A percentile compares a stretch with the other conserved stretches of the same genome.
These are phyloP conservation scores for Colletotrichum orchidophilum DNA, from an alignment of 2,329 filamentous ascomycete genomes.

Conservation along the genomic window DNA sequence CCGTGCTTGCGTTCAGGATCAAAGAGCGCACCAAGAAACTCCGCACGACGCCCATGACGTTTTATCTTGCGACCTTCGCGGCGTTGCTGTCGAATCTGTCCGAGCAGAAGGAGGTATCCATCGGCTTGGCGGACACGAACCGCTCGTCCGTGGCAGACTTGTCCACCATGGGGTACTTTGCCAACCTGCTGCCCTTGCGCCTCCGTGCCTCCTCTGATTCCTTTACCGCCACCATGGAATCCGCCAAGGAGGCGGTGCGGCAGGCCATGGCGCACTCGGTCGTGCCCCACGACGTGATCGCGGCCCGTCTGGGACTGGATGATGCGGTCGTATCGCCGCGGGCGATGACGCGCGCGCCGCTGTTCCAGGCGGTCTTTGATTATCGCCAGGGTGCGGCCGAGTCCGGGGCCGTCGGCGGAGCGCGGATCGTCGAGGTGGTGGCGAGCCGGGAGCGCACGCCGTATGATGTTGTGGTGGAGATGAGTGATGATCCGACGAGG, in stretches of 20 bases:
- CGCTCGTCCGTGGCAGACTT: slow-evolving; percentile 45
- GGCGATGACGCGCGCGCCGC: slow-evolving; percentile 38
- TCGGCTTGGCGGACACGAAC: slow-evolving; percentile 60
- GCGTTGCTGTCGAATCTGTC: neutral
- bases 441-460: neutral
- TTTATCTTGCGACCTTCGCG: slow-evolving; percentile 52
- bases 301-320: slow-evolving; percentile 48
- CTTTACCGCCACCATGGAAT: slow-evolving; percentile 36
- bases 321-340: too few relatives aligned
- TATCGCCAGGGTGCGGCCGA: slow-evolving; percentile 42
- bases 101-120: slow-evolving; percentile 46
- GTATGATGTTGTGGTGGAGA: slow-evolving; percentile 3
- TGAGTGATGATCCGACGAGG: neutral
- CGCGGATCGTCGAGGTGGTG: neutral
- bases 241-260: slow-evolving; percentile 40
- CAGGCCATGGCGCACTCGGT: slow-evolving; percentile 51
- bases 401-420: slow-evolving; percentile 17
- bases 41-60: slow-evolving; percentile 48
- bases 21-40: neutral
- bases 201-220: slow-evolving; percentile 41
- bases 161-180: slow-evolving; percentile 53
- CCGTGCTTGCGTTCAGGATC: neutral
- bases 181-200: slow-evolving; percentile 59
- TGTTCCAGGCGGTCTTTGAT: slow-evolving; percentile 58
- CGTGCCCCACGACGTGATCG: slow-evolving; percentile 59